Evolutionary conservation across 2,329 filamentous ascomycete species (phyloP).

Genomic region (Drechslerella coelobrocha): DNA sequence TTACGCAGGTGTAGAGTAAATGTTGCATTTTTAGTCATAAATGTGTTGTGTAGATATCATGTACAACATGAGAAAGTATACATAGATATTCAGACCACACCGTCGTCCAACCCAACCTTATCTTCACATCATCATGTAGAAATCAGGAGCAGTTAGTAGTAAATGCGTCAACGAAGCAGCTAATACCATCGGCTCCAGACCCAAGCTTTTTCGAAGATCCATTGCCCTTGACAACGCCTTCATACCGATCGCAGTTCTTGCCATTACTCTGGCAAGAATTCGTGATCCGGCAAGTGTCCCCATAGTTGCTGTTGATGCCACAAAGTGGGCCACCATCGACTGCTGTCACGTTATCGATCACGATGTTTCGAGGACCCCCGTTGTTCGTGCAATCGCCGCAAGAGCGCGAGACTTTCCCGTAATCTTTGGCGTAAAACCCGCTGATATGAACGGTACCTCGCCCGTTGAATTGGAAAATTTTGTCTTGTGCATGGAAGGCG

Average conservation of each 20-base stretch:
- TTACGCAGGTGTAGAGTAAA: no score
- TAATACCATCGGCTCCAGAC: conserved; percentile 57
- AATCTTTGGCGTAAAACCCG: conserved; percentile 60
- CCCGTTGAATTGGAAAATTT: conserved; percentile 60
- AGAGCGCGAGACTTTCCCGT: conserved; percentile 63
- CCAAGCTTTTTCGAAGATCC: conserved; percentile 59
- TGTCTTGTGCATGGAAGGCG: conserved; percentile 60
- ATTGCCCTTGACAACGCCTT: conserved; percentile 57
- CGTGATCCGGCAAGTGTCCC: conserved; percentile 61
- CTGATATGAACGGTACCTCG: conserved; percentile 58
- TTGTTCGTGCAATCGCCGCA: conserved; percentile 63
- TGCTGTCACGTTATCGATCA: conserved; percentile 60
- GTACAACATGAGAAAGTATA: no score
- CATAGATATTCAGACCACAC: no score
- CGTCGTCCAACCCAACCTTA: no score
- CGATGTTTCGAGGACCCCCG: conserved; percentile 59
- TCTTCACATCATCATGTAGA: no score
- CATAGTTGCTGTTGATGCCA: conserved; percentile 65
- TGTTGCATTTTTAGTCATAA: no score
- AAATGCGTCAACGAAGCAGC: no score
- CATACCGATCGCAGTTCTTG: conserved; percentile 57
- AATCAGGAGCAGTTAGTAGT: no score
- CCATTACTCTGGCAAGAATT: conserved; percentile 57
- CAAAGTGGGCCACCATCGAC: conserved; percentile 60
- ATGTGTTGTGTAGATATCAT: no score